These are phyloP conservation scores for Aspergillus costaricaensis DNA, from an alignment of 2,329 filamentous ascomycete genomes.

Conservation along the genomic window DNA sequence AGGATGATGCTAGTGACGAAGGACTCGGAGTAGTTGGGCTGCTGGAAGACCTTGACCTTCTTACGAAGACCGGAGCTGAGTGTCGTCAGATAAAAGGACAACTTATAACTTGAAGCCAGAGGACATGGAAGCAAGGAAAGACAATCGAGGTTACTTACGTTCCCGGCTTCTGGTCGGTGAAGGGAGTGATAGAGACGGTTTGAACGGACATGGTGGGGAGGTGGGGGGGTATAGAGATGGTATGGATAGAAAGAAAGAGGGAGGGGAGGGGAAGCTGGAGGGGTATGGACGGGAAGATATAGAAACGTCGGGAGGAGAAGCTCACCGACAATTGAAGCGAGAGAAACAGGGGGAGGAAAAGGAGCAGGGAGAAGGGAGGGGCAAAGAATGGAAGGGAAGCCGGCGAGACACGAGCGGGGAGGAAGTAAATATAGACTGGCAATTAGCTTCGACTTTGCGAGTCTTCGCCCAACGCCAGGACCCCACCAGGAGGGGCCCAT, in stretches of 20 bases:
- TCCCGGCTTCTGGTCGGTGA: conserved; percentile 96
- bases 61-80: conserved; percentile 96
- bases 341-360: conserved; percentile 4
- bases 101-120: not conserved
- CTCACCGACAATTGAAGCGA: conserved; percentile 5
- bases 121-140: conserved; percentile 15
- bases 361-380: conserved; percentile 11
- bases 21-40: conserved; percentile 92
- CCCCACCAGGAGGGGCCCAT: not conserved
- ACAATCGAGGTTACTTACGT: conserved; percentile 68
- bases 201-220: conserved; percentile 65
- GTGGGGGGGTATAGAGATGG: conserved; percentile 6
- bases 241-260: conserved; percentile 1
- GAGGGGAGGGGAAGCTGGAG: not conserved
- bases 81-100: conserved; percentile 57
- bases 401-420: conserved; percentile 14
- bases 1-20: conserved; percentile 93
- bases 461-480: not conserved
- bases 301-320: conserved; percentile 1
- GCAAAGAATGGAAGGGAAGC: conserved; percentile 16
- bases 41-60: conserved; percentile 97
- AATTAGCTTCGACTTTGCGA: not conserved
- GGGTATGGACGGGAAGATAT: not conserved
- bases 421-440: conserved; percentile 7
- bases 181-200: conserved; percentile 80